These are phyloP conservation scores for Apiotrichum sp. DNA, from an alignment of 1,284 basidiomycete genomes.

Conservation along the genomic window DNA sequence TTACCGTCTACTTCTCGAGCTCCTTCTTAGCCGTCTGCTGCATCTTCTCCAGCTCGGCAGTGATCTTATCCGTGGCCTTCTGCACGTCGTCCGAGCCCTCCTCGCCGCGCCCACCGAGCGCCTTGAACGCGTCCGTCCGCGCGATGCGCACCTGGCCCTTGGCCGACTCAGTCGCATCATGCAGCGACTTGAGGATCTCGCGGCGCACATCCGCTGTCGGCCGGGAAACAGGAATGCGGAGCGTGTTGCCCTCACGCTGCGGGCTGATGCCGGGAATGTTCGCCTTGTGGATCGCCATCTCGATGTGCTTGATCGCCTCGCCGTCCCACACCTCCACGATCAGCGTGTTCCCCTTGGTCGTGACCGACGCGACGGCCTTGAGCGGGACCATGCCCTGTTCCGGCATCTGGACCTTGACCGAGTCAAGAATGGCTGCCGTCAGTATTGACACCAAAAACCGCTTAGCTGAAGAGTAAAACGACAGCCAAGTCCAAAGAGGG, in stretches of 20 bases:
- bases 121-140: constrained; percentile 40
- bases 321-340: constrained; percentile 43
- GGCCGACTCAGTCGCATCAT: constrained; percentile 36
- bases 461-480: too few species aligned
- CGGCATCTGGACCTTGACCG: constrained; percentile 33
- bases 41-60: constrained; percentile 34
- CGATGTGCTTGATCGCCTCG: constrained; percentile 38
- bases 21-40: constrained; percentile 43
- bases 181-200: constrained; percentile 31
- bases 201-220: constrained; percentile 39
- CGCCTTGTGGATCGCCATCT: constrained; percentile 41
- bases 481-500: too few species aligned
- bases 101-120: constrained; percentile 35
- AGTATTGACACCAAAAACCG: too few species aligned
- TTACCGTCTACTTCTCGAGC: constrained; percentile 41
- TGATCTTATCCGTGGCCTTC: constrained; percentile 35
- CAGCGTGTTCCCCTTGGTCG: constrained; percentile 31
- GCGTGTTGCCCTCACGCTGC: constrained; percentile 29
- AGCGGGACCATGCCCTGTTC: constrained; percentile 30
- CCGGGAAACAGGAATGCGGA: constrained; percentile 37
- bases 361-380: constrained; percentile 42
- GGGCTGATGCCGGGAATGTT: constrained; percentile 46
- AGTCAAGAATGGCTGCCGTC: constrained; percentile 39
- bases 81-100: constrained; percentile 39
- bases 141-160: constrained; percentile 41